These are phyloP conservation scores for Drechslerella coelobrocha DNA, from an alignment of 2,329 filamentous ascomycete species.

Conservation along the genomic window DNA sequence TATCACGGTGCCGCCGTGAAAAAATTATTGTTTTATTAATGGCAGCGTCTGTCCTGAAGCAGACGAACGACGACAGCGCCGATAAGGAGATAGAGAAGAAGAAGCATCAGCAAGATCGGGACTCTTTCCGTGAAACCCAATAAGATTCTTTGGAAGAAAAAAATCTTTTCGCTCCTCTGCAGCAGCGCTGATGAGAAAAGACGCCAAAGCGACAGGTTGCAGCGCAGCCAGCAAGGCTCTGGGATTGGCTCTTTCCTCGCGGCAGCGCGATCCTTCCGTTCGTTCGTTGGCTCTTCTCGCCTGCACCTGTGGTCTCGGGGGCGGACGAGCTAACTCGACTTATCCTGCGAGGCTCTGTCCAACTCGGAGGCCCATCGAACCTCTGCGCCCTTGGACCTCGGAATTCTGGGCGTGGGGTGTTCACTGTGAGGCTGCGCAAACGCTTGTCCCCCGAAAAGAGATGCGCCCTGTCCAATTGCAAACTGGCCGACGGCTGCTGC, in stretches of 20 bases:
- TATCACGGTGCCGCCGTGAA: too few species aligned
- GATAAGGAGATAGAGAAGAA: conserved; percentile 10
- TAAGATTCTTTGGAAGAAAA: too few species aligned
- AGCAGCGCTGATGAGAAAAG: conserved; percentile 43
- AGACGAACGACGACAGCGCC: neutral
- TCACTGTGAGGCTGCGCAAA: neutral
- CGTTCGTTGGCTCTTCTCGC: neutral
- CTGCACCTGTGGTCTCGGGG: too few species aligned
- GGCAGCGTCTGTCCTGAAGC: neutral
- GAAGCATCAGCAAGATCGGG: conserved; percentile 4
- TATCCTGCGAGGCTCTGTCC: conserved; percentile 50
- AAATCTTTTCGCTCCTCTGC: neutral
- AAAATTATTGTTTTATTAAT: conserved; percentile 2
- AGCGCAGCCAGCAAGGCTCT: conserved; percentile 35
- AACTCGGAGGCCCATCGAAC: conserved; percentile 23
- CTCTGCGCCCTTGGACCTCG: conserved; percentile 7
- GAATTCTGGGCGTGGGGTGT: neutral
- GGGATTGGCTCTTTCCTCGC: conserved; percentile 30
- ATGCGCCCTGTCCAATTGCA: conserved; percentile 1
- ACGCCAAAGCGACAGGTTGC: conserved; percentile 43
- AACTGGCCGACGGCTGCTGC: neutral
- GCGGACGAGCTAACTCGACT: neutral
- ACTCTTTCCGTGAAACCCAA: neutral
- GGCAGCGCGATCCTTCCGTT: conserved; percentile 14
- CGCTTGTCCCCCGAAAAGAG: neutral